Conservation (phyloP, 768 basidiomycete genomes). For the Cystobasidiopsis lactophilus region DNA sequence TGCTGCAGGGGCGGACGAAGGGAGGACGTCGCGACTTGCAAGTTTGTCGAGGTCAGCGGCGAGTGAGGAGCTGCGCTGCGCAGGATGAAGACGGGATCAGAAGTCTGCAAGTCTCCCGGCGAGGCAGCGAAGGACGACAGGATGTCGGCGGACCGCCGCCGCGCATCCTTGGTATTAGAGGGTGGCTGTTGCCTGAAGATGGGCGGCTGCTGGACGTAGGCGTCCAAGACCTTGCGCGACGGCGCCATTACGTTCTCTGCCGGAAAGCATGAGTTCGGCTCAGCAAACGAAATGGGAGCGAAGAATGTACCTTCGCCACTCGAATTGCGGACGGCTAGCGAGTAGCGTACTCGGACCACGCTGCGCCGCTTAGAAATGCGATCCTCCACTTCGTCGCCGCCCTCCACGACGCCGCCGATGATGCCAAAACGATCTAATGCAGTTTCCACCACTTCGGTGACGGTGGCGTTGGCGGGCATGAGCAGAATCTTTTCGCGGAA, state of each 20-base stretch:
- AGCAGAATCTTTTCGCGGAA: slow-evolving; percentile 62
- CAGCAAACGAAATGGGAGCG: not conserved
- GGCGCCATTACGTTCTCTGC: slow-evolving; percentile 58
- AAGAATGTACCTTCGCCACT: slow-evolving; percentile 24
- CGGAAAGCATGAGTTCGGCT: not conserved
- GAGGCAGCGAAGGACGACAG: slow-evolving; percentile 31
- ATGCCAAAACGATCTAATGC: slow-evolving; percentile 87
- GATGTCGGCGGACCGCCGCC: slow-evolving; percentile 71
- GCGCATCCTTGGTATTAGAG: slow-evolving; percentile 37
- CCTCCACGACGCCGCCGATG: slow-evolving; percentile 88
- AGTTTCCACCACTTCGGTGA: slow-evolving; percentile 85
- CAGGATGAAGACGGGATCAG: slow-evolving; percentile 76
- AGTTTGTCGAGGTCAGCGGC: too few relatives aligned
- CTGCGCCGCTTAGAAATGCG: slow-evolving; percentile 64
- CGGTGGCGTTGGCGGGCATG: slow-evolving; percentile 83
- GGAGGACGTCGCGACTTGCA: too few relatives aligned
- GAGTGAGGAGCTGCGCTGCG: slow-evolving; percentile 36
- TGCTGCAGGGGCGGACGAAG: not conserved
- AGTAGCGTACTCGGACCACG: slow-evolving; percentile 54
- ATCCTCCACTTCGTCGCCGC: slow-evolving; percentile 93
- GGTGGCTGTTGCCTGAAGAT: slow-evolving; percentile 29
- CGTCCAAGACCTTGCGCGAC: slow-evolving; percentile 64
- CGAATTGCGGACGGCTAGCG: slow-evolving; percentile 35
- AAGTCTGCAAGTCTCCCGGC: slow-evolving; percentile 47
- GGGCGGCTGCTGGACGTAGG: slow-evolving; percentile 48